A percentile compares a stretch with the other conserved stretches of the same genome.
Evolutionary conservation across 164 flowering plant species (phyloP).

Genomic region (Nymphaea colorata): DNA sequence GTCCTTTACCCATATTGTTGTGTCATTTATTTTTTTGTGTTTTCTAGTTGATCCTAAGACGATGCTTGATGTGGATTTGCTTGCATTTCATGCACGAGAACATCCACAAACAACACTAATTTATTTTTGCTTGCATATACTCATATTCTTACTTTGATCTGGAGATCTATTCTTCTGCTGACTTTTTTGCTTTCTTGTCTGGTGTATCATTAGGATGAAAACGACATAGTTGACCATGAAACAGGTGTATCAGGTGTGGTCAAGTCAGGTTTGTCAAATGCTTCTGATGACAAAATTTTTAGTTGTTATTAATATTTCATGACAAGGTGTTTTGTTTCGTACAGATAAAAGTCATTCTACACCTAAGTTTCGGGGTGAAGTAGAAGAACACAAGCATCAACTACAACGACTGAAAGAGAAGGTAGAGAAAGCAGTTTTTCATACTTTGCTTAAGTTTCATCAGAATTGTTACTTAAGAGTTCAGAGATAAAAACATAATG

Average conservation of each 20-base stretch:
- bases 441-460: slow-evolving; percentile 1
- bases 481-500: too few relatives aligned
- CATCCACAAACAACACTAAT: too few relatives aligned
- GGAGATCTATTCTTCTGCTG: too few relatives aligned
- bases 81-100: too few relatives aligned
- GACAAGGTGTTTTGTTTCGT: not conserved
- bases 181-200: too few relatives aligned
- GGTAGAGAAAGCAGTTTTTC: not conserved
- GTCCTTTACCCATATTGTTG: too few relatives aligned
- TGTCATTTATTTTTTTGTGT: too few relatives aligned
- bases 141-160: too few relatives aligned
- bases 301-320: not conserved
- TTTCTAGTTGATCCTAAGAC: too few relatives aligned
- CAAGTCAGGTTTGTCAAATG: not conserved
- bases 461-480: not conserved
- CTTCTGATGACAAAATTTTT: not conserved
- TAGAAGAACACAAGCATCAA: not conserved
- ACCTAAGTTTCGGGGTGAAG: not conserved
- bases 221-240: not conserved
- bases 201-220: not conserved
- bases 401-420: not conserved
- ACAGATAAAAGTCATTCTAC: not conserved
- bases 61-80: too few relatives aligned
- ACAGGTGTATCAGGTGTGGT: not conserved
- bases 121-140: too few relatives aligned